Percentiles rank a stretch among this genome's conserved stretches.
Evolutionary conservation across 345 rosid genomes (phyloP).

Genomic region (Litchi chinensis): DNA sequence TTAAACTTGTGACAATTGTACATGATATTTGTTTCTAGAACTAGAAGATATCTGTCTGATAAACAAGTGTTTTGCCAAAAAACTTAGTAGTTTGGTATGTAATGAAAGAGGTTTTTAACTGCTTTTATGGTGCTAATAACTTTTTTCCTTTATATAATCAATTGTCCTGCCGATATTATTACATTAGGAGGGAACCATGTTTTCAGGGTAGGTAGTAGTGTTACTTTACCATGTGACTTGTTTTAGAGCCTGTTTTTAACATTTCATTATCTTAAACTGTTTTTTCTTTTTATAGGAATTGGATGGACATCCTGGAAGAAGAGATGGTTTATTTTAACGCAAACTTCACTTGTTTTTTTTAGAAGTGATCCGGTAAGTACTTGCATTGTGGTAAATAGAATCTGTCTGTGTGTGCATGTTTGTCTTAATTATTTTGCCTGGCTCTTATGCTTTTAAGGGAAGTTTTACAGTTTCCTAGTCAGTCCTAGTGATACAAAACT

Average conservation of each 20-base stretch:
- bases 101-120: background rate
- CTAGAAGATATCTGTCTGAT: background rate
- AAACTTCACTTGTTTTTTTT: conserved; percentile 75
- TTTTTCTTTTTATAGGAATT: conserved; percentile 44
- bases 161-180: background rate
- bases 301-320: conserved; percentile 92
- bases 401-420: conserved; percentile 7
- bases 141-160: background rate
- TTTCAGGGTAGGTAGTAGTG: background rate
- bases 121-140: background rate
- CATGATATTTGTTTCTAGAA: conserved; percentile 1
- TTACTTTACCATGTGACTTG: background rate
- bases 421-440: background rate
- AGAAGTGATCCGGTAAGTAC: conserved; percentile 75
- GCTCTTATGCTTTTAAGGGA: background rate
- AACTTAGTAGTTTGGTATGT: background rate
- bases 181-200: background rate
- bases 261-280: background rate
- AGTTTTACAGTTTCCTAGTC: background rate
- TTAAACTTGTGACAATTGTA: background rate
- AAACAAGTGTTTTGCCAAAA: background rate
- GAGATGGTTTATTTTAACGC: conserved; percentile 73
- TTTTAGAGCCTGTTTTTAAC: background rate
- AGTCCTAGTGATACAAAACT: background rate
- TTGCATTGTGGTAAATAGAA: conserved; percentile 13